These are phyloP conservation scores for Gracilariopsis chorda DNA, from an alignment of 23 red algal genomes.

Conservation along the genomic window DNA sequence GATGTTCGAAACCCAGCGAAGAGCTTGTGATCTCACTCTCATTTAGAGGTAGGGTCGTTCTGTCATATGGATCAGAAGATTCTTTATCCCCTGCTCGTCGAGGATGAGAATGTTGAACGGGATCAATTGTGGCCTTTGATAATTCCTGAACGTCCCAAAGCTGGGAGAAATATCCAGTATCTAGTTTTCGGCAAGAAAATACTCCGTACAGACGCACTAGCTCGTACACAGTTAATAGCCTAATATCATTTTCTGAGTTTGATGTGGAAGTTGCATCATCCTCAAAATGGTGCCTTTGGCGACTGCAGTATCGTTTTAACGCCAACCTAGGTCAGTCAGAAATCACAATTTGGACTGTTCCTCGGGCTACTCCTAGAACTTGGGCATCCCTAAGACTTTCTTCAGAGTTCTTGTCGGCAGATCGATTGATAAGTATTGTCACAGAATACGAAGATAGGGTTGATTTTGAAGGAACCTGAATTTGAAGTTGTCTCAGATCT, in stretches of 20 bases:
- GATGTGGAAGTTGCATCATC: background rate
- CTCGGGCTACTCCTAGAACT: background rate
- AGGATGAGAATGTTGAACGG: conserved; percentile 41
- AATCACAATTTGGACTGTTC: conserved; percentile 29
- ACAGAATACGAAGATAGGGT: conserved; percentile 43
- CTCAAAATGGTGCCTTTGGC: conserved; percentile 4
- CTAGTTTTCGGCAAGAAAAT: background rate
- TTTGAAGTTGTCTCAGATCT: conserved; percentile 25
- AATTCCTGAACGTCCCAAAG: conserved; percentile 36
- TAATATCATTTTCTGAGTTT: background rate
- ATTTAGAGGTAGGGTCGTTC: no score
- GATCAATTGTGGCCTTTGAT: conserved; percentile 23
- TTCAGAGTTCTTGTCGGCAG: no score
- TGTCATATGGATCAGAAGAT: no score
- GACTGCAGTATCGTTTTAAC: conserved; percentile 38
- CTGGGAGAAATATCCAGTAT: background rate
- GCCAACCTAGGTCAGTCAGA: conserved; percentile 30
- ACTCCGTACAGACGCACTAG: conserved; percentile 35
- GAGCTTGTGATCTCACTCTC: no score
- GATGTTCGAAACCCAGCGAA: no score
- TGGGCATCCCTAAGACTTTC: no score
- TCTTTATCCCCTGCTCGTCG: no score
- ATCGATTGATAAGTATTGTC: background rate
- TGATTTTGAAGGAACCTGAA: conserved; percentile 30
- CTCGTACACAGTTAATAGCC: conserved; percentile 35